Base-by-base conservation (phyloP, 2,329 filamentous ascomycete species). In the Penicillium sumatraense region DNA sequence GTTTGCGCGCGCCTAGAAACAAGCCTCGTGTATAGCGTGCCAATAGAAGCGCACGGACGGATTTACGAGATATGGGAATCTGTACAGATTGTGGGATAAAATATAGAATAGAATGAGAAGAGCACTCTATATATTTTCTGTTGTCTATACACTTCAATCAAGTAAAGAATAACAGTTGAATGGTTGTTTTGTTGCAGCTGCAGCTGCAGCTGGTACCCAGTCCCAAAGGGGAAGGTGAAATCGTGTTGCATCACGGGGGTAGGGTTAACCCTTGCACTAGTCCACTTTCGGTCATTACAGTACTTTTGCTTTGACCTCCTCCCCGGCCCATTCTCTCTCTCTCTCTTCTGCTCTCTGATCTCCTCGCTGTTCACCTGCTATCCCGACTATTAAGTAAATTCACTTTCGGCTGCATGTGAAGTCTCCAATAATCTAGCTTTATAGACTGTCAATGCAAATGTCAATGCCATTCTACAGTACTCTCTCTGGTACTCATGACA, bases 31-130 rank as follows among this genome's bases (percentile, higher is more conserved):
- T 3, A 27, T 44, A 44, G 40, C 40, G 40, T 44, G 40, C 23
- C 21, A 51, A 50, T 59, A 59, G 58, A 47, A 38, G 49, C 51
- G 60, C 56, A 62, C 58, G 58, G 56, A 53, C 31, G 21, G 21
- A 52, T 53, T 42, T 14, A 21, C 38, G 13, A 16, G 7, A 9
- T 5, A n/a, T 5, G 11, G 38, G 21, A 26, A 21, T 29, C 26
- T 11, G 26, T 29, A 29, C 2, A 29, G 4, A 29, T 2, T 29
- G 13, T 11, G 2, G 26, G 13, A 35, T 35, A 35, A 14, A 35
- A 16, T 16, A 36, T 8, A n/a, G 16, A 36, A 36, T 18, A 18
- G 8, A 10, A 18, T 18, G 18, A 14, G 3, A 36, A 18, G 4
- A 36, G 33, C 16, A 18, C 18, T 13, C 33, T 35, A 7, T 35